Percentiles rank a stretch among this genome's conserved stretches.
Conservation (phyloP, 2,329 filamentous ascomycete species). For the Fusarium mundagurra region DNA sequence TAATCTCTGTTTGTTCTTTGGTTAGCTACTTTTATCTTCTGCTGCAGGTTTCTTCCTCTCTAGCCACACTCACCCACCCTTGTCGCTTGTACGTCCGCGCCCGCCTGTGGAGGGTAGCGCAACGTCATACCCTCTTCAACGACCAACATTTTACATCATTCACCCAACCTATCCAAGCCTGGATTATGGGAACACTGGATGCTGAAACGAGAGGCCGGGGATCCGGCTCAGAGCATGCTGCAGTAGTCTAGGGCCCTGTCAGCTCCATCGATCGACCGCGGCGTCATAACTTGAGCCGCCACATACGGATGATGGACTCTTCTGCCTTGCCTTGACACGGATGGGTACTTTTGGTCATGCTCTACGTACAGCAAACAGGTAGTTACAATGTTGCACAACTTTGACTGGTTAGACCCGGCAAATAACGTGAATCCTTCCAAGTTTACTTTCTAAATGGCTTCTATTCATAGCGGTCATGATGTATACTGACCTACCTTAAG, state of each 20-base stretch:
- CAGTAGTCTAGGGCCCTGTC: not conserved
- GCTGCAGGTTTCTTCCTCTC: not conserved
- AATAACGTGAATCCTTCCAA: not conserved
- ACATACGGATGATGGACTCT: constrained; percentile 10
- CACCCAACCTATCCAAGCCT: not conserved
- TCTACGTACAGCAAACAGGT: not conserved
- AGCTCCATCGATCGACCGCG: constrained; percentile 20
- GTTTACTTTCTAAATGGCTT: not conserved
- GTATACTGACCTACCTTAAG: not conserved
- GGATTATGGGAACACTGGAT: not conserved
- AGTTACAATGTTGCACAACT: not conserved
- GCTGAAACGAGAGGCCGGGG: not conserved
- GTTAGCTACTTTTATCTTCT: not conserved
- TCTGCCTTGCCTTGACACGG: constrained; percentile 11
- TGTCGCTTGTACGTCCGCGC: not conserved
- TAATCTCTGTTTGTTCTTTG: not conserved
- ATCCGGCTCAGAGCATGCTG: not conserved
- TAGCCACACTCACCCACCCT: not conserved
- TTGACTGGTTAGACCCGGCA: not conserved
- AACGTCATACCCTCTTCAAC: constrained; percentile 28
- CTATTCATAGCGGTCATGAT: constrained; percentile 17
- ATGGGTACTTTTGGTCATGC: constrained; percentile 3
- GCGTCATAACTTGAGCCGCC: constrained; percentile 32
- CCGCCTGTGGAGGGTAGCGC: not conserved
- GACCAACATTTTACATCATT: constrained; percentile 29